These are phyloP conservation scores for Microstroma glucosiphilum DNA, from an alignment of 1,284 basidiomycete genomes.

Conservation along the genomic window DNA sequence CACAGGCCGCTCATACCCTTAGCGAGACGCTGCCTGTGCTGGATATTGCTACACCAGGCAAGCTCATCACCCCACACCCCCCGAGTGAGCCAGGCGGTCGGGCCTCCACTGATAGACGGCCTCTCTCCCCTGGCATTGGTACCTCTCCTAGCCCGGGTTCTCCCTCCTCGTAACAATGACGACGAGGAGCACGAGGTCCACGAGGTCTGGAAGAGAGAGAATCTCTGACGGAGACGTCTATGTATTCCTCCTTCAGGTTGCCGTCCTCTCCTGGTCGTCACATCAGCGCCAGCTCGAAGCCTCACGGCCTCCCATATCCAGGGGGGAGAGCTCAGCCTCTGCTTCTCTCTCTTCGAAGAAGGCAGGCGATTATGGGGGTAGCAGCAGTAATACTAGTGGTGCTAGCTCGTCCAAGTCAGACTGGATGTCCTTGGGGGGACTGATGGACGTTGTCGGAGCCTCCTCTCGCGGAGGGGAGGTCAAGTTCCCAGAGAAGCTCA, in stretches of 20 bases:
- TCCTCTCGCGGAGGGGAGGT: conserved; percentile 21
- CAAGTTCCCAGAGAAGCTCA: conserved; percentile 46
- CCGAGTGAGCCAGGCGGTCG: too few relatives aligned
- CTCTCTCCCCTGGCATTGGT: too few relatives aligned
- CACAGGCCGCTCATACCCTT: too few relatives aligned
- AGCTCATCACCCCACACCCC: too few relatives aligned
- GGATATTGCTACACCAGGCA: too few relatives aligned
- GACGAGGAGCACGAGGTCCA: conserved; percentile 26
- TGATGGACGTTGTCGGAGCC: conserved; percentile 35
- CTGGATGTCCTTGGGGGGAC: conserved; percentile 36
- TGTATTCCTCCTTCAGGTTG: conserved; percentile 42
- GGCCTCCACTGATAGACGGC: too few relatives aligned
- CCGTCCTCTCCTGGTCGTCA: conserved; percentile 19
- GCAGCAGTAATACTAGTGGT: neutral
- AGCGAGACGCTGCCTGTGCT: too few relatives aligned
- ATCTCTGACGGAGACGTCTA: conserved; percentile 48
- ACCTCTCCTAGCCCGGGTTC: too few relatives aligned
- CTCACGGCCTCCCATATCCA: neutral
- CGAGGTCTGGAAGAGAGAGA: conserved; percentile 7
- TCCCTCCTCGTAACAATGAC: conserved; percentile 20
- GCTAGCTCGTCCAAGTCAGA: conserved; percentile 19
- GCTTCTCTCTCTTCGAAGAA: conserved; percentile 8
- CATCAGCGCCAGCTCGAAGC: conserved; percentile 16
- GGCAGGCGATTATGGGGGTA: neutral
- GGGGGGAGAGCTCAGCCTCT: conserved; percentile 15